Conservation (phyloP, 768 basidiomycete genomes). For the Sporobolomyces roseus region DNA sequence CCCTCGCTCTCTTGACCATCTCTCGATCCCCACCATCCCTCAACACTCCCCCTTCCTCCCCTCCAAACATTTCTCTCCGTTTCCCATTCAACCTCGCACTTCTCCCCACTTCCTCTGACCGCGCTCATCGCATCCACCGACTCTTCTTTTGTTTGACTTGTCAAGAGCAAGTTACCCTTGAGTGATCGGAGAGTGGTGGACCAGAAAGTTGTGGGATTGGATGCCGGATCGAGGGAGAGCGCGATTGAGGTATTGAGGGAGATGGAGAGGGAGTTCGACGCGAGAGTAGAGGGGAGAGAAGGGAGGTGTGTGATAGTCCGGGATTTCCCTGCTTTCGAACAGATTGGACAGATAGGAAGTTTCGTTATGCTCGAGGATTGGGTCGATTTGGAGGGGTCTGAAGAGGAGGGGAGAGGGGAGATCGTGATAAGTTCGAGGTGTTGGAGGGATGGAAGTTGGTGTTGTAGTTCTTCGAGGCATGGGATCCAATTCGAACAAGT, state of each 20-base stretch:
- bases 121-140: not conserved
- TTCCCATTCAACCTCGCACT: conserved; percentile 5
- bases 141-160: not conserved
- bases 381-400: not conserved
- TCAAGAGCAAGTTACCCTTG: not conserved
- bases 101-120: not conserved
- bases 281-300: not conserved
- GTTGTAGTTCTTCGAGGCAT: conserved; percentile 22
- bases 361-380: not conserved
- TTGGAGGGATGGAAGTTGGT: conserved; percentile 1
- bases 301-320: conserved; percentile 6
- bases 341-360: conserved; percentile 2
- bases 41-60: conserved; percentile 23
- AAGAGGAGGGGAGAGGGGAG: not conserved
- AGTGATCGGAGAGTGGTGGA: not conserved
- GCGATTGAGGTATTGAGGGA: conserved; percentile 29
- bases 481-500: conserved; percentile 1
- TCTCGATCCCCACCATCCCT: conserved; percentile 29
- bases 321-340: not conserved
- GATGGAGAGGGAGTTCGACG: not conserved
- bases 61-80: conserved; percentile 32
- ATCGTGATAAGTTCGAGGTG: conserved; percentile 13
- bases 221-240: not conserved
- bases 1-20: not conserved
- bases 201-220: conserved; percentile 6